phyloP scores from a whole-genome alignment of 2,329 filamentous ascomycete genomes.

The Neocatenulostroma microsporum region DNA sequence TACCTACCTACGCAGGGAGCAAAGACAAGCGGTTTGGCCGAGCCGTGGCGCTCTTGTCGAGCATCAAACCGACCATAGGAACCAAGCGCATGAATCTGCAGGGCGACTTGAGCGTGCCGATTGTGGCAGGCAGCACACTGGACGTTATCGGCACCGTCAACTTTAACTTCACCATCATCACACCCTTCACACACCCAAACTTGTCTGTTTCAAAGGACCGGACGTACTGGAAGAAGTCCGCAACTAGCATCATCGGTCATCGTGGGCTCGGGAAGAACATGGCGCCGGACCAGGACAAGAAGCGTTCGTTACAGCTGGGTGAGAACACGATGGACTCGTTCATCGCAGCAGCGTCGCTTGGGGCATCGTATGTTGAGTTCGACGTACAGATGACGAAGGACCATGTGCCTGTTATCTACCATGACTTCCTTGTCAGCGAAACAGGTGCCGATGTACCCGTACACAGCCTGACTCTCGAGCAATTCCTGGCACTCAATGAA shows the following conservation, averaged over 20 bases:
- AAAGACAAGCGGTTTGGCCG: conserved; percentile 74
- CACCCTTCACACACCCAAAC: conserved; percentile 85
- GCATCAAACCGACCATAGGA: conserved; percentile 73
- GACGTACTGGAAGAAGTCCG: conserved; percentile 93
- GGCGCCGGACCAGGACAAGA: conserved; percentile 43
- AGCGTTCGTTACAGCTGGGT: conserved; percentile 83
- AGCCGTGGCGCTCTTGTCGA: conserved; percentile 79
- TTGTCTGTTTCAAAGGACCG: conserved; percentile 86
- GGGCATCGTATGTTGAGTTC: conserved; percentile 63
- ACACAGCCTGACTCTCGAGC: conserved; percentile 87
- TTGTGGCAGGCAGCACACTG: conserved; percentile 70
- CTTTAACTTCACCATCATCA: conserved; percentile 94
- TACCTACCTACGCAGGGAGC: conserved; percentile 84
- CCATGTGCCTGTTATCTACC: conserved; percentile 95
- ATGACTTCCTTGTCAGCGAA: conserved; percentile 96
- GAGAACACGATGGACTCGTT: conserved; percentile 96
- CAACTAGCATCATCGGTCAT: conserved; percentile 74
- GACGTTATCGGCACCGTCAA: conserved; percentile 93
- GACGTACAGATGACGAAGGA: conserved; percentile 99
- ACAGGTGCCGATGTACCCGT: conserved; percentile 96
- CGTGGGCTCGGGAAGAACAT: conserved; percentile 84
- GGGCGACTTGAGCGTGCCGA: conserved; percentile 85
- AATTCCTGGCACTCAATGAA: conserved; percentile 57
- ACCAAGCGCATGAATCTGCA: conserved; percentile 84
- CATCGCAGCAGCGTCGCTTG: conserved; percentile 88